These are phyloP conservation scores for Aspergillus mulundensis DNA, from an alignment of 495 filamentous ascomycete species.

Conservation along the genomic window DNA sequence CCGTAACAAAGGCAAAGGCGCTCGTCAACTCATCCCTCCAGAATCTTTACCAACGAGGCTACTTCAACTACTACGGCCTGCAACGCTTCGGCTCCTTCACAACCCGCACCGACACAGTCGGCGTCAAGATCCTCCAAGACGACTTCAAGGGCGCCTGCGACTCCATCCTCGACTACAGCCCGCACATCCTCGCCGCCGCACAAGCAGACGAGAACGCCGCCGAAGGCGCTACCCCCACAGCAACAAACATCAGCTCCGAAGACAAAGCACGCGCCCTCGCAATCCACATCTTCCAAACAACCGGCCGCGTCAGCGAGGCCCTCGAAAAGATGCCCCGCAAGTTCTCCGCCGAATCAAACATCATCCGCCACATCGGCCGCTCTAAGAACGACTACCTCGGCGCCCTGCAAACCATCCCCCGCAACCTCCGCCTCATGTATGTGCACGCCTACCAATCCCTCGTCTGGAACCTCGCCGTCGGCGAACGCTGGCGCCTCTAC, in stretches of 20 bases:
- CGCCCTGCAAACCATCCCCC: slow-evolving; percentile 69
- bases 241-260: slow-evolving; percentile 55
- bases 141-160: slow-evolving; percentile 77
- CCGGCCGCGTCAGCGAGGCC: slow-evolving; percentile 50
- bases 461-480: slow-evolving; percentile 84
- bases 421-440: slow-evolving; percentile 86
- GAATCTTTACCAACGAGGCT: slow-evolving; percentile 61
- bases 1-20: slow-evolving; percentile 39
- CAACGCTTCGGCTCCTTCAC: slow-evolving; percentile 88
- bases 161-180: slow-evolving; percentile 62
- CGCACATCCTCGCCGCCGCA: slow-evolving; percentile 47
- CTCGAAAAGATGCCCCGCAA: slow-evolving; percentile 68
- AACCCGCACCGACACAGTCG: slow-evolving; percentile 75
- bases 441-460: slow-evolving; percentile 93
- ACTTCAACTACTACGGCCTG: slow-evolving; percentile 94
- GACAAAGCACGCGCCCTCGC: slow-evolving; percentile 72
- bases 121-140: slow-evolving; percentile 74
- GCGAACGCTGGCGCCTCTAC: slow-evolving; percentile 70
- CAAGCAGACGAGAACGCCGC: slow-evolving; percentile 12
- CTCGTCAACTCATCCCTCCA: slow-evolving; percentile 54
- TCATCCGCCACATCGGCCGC: slow-evolving; percentile 69
- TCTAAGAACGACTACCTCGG: slow-evolving; percentile 64
- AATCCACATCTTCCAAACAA: slow-evolving; percentile 64
- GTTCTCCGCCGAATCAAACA: slow-evolving; percentile 70
- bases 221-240: slow-evolving; percentile 25